A percentile compares a stretch with the other conserved stretches of the same genome.
These are phyloP conservation scores for Chamaecrista fasciculata DNA, from an alignment of 306 rosid species.

Conservation along the genomic window DNA sequence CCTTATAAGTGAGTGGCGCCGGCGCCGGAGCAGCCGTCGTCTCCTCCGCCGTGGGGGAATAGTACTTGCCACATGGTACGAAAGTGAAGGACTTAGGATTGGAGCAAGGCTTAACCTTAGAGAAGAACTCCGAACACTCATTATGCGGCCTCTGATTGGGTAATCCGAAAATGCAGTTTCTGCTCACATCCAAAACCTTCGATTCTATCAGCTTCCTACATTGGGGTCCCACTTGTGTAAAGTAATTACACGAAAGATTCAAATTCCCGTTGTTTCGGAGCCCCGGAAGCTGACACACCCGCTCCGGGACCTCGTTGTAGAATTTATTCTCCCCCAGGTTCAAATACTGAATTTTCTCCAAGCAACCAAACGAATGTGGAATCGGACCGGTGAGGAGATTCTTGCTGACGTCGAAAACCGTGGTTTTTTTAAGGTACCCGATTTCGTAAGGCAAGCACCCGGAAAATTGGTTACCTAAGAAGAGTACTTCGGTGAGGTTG, in stretches of 20 bases:
- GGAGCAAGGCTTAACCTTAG: constrained; percentile 25
- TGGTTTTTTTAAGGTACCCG: constrained; percentile 46
- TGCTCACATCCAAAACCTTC: constrained; percentile 39
- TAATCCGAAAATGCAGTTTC: constrained; percentile 60
- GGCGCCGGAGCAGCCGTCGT: constrained; percentile 22
- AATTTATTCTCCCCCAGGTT: constrained; percentile 45
- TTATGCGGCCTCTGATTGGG: constrained; percentile 35
- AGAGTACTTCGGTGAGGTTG: constrained; percentile 61
- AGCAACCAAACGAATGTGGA: constrained; percentile 65
- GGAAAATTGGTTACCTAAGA: constrained; percentile 42
- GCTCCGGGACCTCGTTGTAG: constrained; percentile 61
- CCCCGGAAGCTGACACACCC: constrained; percentile 45
- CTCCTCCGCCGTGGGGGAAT: no score
- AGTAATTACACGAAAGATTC: constrained; percentile 45
- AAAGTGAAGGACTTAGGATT: constrained; percentile 6
- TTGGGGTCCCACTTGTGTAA: constrained; percentile 55
- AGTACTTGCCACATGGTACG: constrained; percentile 46
- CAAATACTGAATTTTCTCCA: constrained; percentile 39
- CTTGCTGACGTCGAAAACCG: constrained; percentile 55
- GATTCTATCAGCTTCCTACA: constrained; percentile 50
- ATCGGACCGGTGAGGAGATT: constrained; percentile 62
- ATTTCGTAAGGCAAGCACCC: constrained; percentile 77
- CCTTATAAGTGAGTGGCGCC: constrained; percentile 34
- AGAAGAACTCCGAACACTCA: constrained; percentile 40
- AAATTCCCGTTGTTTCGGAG: constrained; percentile 28